Conservation (phyloP, 2,329 filamentous ascomycete genomes). For the Botrytis cinerea region DNA sequence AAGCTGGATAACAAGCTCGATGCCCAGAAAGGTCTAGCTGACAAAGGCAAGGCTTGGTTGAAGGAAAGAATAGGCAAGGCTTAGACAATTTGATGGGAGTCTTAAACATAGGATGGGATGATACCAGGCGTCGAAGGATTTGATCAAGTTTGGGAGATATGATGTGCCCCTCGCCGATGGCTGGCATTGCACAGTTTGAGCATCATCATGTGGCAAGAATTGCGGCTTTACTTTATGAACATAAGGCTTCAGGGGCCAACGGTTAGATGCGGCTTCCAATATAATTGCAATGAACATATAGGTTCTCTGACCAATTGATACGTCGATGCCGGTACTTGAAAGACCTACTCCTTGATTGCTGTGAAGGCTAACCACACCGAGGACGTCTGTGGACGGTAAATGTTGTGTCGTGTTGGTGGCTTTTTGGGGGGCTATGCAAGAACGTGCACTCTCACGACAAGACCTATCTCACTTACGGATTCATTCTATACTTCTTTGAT, state of each 20-base stretch:
- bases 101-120: neutral
- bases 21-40: conserved; percentile 46
- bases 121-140: conserved; percentile 22
- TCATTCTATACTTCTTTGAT: neutral
- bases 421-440: neutral
- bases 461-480: neutral
- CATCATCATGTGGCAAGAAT: neutral
- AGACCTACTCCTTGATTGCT: neutral
- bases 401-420: conserved; percentile 12
- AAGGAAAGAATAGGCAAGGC: conserved; percentile 18
- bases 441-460: neutral
- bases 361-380: neutral
- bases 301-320: neutral
- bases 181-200: neutral
- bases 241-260: neutral
- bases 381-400: neutral
- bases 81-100: neutral
- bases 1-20: conserved; percentile 21
- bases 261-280: neutral
- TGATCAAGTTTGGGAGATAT: neutral
- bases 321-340: conserved; percentile 1
- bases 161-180: neutral
- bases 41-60: conserved; percentile 54
- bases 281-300: neutral
- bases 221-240: neutral